A percentile compares a stretch with the other conserved stretches of the same genome.
Evolutionary conservation across 2,329 filamentous ascomycete genomes (phyloP).

Genomic region (Aspergillus flavus): DNA sequence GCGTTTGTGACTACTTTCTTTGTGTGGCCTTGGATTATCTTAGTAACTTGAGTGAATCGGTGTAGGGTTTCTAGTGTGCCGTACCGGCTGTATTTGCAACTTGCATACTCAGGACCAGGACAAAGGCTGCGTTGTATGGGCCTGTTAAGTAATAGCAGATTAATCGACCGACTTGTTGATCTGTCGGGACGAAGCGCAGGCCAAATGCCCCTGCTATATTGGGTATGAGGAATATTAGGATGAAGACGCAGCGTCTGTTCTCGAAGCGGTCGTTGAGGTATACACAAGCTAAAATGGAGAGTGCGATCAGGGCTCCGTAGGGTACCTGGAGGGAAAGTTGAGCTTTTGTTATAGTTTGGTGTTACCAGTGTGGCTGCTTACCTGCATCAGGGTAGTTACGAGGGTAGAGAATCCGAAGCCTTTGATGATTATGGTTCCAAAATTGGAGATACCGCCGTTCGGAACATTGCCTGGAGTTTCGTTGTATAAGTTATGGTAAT

Average conservation of each 20-base stretch:
- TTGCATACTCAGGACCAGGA: conserved; percentile 52
- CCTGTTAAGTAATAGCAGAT: conserved; percentile 63
- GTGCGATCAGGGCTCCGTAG: conserved; percentile 52
- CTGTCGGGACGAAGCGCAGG: conserved; percentile 55
- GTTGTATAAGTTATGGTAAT: neutral
- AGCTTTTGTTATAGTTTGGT: neutral
- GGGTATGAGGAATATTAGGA: conserved; percentile 60
- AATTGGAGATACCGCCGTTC: conserved; percentile 63
- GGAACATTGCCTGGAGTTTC: conserved; percentile 46
- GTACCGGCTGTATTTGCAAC: conserved; percentile 48
- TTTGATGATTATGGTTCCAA: conserved; percentile 61
- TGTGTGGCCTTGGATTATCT: conserved; percentile 53
- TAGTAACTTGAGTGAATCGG: neutral
- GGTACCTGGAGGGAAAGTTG: conserved; percentile 40
- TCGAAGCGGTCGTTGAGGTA: conserved; percentile 52
- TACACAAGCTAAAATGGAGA: conserved; percentile 54
- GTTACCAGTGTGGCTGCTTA: conserved; percentile 14
- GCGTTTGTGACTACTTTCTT: conserved; percentile 68
- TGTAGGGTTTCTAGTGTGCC: neutral
- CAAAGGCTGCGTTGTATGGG: conserved; percentile 58
- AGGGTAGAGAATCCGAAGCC: conserved; percentile 60
- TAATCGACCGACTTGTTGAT: conserved; percentile 56
- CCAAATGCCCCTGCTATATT: conserved; percentile 63
- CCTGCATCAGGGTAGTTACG: conserved; percentile 57
- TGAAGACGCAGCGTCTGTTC: conserved; percentile 55